Conservation (phyloP, 441 rosid genomes). For the Pelargonium myrrhifolium region DNA sequence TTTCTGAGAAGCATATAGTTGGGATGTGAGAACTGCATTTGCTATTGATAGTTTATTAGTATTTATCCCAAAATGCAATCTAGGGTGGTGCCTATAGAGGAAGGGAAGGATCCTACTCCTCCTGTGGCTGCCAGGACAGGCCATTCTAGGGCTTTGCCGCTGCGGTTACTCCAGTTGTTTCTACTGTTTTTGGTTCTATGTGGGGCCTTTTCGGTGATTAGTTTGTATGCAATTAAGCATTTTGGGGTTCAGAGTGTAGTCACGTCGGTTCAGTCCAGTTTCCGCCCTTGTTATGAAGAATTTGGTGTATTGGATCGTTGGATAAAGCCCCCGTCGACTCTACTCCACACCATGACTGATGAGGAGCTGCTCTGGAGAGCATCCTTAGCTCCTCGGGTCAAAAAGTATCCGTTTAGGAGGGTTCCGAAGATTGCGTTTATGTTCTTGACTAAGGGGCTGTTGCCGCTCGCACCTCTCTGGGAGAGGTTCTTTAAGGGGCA, state of each 20-base stretch:
- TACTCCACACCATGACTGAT: constrained; percentile 48
- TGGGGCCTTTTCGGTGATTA: not conserved
- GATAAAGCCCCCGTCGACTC: not conserved
- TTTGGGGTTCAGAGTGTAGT: not conserved
- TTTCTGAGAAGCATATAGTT: not conserved
- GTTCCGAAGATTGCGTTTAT: constrained; percentile 79
- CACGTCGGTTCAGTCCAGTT: not conserved
- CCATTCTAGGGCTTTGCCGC: constrained; percentile 3
- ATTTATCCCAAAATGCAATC: not conserved
- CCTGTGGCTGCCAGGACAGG: not conserved
- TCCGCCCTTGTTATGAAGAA: not conserved
- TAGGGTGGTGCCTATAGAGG: not conserved
- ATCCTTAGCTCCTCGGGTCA: constrained; percentile 58
- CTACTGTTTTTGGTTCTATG: not conserved
- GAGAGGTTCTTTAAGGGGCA: constrained; percentile 81
- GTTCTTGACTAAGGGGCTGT: constrained; percentile 83
- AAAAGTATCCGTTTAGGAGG: constrained; percentile 52
- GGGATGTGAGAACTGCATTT: not conserved
- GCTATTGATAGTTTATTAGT: not conserved
- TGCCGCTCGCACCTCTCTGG: constrained; percentile 85
- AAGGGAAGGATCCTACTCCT: constrained; percentile 1
- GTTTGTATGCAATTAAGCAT: constrained; percentile 4
- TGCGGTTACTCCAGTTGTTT: not conserved
- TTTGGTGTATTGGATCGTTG: not conserved
- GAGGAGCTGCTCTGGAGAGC: constrained; percentile 80